A percentile compares a stretch with the other conserved stretches of the same genome.
Evolutionary conservation across 345 rosid genomes (phyloP).

Genomic region (Eucalyptus melliodora): DNA sequence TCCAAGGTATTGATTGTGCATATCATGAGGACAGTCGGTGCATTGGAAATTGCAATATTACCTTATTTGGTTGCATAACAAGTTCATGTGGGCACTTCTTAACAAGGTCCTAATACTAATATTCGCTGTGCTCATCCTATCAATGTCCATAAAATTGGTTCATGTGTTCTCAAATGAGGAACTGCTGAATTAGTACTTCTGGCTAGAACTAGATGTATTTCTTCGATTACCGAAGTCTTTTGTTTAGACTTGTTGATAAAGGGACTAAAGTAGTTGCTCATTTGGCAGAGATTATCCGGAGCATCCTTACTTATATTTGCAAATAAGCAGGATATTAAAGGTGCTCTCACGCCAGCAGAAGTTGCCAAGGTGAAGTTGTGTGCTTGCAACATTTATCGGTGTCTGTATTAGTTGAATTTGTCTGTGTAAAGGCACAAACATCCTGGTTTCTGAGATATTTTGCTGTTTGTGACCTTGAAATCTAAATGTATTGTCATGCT

Average conservation of each 20-base stretch:
- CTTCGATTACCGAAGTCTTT: not conserved
- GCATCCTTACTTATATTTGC: conserved; percentile 81
- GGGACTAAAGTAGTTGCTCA: not conserved
- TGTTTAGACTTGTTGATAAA: not conserved
- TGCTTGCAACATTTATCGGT: not conserved
- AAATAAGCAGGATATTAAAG: conserved; percentile 87
- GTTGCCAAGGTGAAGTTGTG: conserved; percentile 61
- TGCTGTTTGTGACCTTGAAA: not conserved
- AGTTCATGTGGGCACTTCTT: not conserved
- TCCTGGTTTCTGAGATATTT: not conserved
- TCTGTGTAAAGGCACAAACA: not conserved
- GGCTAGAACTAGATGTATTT: not conserved
- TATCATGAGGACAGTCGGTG: not conserved
- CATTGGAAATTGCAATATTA: not conserved
- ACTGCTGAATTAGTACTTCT: not conserved
- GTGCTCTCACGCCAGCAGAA: conserved; percentile 75
- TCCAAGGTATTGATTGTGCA: not conserved
- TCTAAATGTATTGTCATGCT: not conserved
- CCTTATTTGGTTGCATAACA: not conserved
- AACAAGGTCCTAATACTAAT: not conserved
- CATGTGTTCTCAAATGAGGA: not conserved
- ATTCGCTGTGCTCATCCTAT: not conserved
- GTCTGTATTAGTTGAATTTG: not conserved
- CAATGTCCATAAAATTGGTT: not conserved
- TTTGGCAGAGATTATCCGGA: conserved; percentile 73